A percentile compares a stretch with the other conserved stretches of the same genome.
These are phyloP conservation scores for Suhomyces wounanorum DNA, from an alignment of 1,139 yeast species.

Conservation along the genomic window DNA sequence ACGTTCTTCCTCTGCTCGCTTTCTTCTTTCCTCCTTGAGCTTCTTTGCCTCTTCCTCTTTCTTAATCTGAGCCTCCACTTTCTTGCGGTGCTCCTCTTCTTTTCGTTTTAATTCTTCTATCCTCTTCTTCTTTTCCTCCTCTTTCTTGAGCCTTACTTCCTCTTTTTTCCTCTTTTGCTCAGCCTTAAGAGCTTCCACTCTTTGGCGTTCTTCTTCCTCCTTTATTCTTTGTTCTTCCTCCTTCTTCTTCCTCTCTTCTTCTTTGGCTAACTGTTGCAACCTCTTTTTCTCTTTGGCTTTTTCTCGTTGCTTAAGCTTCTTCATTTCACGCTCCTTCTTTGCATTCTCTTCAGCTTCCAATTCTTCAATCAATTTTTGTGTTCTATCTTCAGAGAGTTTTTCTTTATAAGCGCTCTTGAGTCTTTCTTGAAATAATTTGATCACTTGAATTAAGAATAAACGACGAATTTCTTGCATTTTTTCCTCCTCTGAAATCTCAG, in stretches of 20 bases:
- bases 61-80: slow-evolving; percentile 50
- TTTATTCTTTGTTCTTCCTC: slow-evolving; percentile 54
- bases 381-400: slow-evolving; percentile 72
- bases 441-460: slow-evolving; percentile 73
- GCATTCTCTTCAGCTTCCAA: slow-evolving; percentile 75
- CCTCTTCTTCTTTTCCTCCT: slow-evolving; percentile 53
- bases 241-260: slow-evolving; percentile 64
- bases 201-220: slow-evolving; percentile 36
- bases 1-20: slow-evolving; percentile 46
- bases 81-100: slow-evolving; percentile 48
- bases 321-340: slow-evolving; percentile 69
- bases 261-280: slow-evolving; percentile 67
- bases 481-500: slow-evolving; percentile 60
- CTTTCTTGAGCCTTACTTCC: slow-evolving; percentile 50
- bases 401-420: slow-evolving; percentile 73
- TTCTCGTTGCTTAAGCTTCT: slow-evolving; percentile 71
- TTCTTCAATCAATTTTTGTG: slow-evolving; percentile 71
- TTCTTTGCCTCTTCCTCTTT: slow-evolving; percentile 49
- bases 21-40: slow-evolving; percentile 46
- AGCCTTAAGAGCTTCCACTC: slow-evolving; percentile 43
- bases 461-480: slow-evolving; percentile 76
- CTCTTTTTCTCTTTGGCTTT: slow-evolving; percentile 79
- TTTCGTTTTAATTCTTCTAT: slow-evolving; percentile 44
- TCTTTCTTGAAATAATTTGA: slow-evolving; percentile 70
- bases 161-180: slow-evolving; percentile 50